Evolutionary conservation across 148 eudicot species (phyloP), one percentile per base, ranked within the genome.

Genomic region (Amaranthus palmeri): DNA sequence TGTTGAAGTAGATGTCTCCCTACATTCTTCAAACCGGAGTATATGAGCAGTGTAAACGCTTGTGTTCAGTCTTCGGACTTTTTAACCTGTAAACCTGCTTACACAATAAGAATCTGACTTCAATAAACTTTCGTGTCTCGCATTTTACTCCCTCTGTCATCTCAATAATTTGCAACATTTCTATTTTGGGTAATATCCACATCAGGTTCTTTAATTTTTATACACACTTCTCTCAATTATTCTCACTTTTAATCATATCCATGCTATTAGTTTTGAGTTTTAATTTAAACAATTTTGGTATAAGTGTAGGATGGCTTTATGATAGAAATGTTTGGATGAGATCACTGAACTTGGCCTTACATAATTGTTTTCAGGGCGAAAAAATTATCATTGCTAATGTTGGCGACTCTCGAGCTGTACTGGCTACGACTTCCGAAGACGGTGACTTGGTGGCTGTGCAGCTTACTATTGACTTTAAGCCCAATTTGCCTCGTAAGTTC

Each of bases 381-480:
- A 76, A 61, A 61, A 76, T 93, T 17, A 80, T 85, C 47, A 64
- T 93, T 9, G 87, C 97, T 55, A 93, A 91, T 61, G 96, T 93
- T 7, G 98, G 98, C 6, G 98, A 93, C 73, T 93, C 98, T 8
- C 96, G 98, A 47, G 98, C 97, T 67, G 98, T 93, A 72, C 69
- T 93, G 63, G 97, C 84, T 65, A 93, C 93, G 64, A 83, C 88
- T 66, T 82, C 86, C 15, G 96, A 91, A 61, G 84, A 89, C 43
- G 96, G 91, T 67, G 80, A 78, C 79, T 78, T 91, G 80, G 83
- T 74, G 10, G 82, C 98, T 0, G 83, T 93, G 68, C 97, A 91
- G 76, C 92, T 93, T 40, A 93, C 98, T 25, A 71, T 86, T 0
- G 98, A 93, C 70, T 91, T 87, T 84, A 93, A 93, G 81, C 98